These are phyloP conservation scores for Verticillium longisporum DNA, from an alignment of 2,329 filamentous ascomycete species.

Conservation along the genomic window DNA sequence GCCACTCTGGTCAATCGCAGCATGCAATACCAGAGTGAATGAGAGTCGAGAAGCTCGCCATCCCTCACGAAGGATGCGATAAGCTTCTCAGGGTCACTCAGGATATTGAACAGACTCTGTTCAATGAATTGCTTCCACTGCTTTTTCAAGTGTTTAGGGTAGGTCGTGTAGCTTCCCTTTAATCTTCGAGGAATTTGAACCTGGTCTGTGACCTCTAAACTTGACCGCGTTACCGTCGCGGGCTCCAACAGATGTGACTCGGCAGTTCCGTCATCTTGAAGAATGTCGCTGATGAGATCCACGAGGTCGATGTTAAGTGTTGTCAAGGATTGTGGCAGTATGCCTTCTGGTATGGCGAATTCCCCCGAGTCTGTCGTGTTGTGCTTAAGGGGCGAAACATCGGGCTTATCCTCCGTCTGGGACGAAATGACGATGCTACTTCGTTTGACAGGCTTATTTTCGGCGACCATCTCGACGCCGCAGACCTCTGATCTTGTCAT, in stretches of 20 bases:
- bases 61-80: slow-evolving; percentile 50
- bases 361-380: background rate
- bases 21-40: slow-evolving; percentile 58
- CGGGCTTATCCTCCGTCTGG: background rate
- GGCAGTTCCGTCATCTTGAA: slow-evolving; percentile 47
- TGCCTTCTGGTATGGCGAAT: slow-evolving; percentile 14
- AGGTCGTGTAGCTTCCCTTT: slow-evolving; percentile 15
- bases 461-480: background rate
- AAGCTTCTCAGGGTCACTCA: slow-evolving; percentile 49
- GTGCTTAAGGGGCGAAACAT: background rate
- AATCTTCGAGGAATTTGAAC: slow-evolving; percentile 27
- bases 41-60: slow-evolving; percentile 49
- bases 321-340: slow-evolving; percentile 51
- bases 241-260: slow-evolving; percentile 42
- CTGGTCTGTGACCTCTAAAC: slow-evolving; percentile 3
- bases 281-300: slow-evolving; percentile 53
- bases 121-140: slow-evolving; percentile 57
- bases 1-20: slow-evolving; percentile 50
- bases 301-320: slow-evolving; percentile 48
- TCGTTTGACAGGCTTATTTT: background rate
- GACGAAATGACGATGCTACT: background rate
- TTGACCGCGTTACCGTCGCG: slow-evolving; percentile 6
- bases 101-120: slow-evolving; percentile 57
- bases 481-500: background rate
- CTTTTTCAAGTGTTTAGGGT: slow-evolving; percentile 23